A percentile compares a stretch with the other conserved stretches of the same genome.
phyloP scores from a whole-genome alignment of 306 rosid species.

The Citrullus amarus region DNA sequence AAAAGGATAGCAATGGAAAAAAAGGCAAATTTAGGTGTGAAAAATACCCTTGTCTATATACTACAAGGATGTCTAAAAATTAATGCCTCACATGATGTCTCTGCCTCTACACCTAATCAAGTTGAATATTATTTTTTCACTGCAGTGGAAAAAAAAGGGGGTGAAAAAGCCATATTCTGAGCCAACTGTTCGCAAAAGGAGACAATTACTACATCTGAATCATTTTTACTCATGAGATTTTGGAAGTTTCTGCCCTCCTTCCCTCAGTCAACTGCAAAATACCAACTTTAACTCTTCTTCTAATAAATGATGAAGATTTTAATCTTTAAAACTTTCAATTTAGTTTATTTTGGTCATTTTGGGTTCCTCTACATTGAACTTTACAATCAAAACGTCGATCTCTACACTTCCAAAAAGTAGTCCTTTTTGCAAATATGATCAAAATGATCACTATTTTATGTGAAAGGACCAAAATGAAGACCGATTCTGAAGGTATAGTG shows the following conservation, averaged over 20 bases:
- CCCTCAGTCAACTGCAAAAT: background rate
- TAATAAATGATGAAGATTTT: background rate
- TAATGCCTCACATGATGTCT: background rate
- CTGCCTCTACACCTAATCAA: background rate
- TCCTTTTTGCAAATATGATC: too few relatives aligned
- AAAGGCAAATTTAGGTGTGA: background rate
- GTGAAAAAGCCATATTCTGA: background rate
- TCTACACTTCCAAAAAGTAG: too few relatives aligned
- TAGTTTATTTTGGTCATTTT: too few relatives aligned
- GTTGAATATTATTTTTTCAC: background rate
- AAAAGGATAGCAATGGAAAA: background rate
- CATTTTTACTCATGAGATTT: background rate
- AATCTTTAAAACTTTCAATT: background rate
- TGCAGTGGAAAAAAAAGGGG: background rate
- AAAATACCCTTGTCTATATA: background rate
- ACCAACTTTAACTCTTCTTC: background rate
- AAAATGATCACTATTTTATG: too few relatives aligned
- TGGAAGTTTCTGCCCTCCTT: background rate
- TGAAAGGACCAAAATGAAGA: too few relatives aligned
- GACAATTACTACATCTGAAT: background rate
- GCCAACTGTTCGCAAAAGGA: background rate
- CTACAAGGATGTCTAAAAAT: background rate
- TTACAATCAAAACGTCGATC: too few relatives aligned
- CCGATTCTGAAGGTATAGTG: too few relatives aligned
- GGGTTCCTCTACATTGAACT: too few relatives aligned